Base-by-base conservation (phyloP, 805 yeast genomes). In the Priceomyces fermenticarens region DNA sequence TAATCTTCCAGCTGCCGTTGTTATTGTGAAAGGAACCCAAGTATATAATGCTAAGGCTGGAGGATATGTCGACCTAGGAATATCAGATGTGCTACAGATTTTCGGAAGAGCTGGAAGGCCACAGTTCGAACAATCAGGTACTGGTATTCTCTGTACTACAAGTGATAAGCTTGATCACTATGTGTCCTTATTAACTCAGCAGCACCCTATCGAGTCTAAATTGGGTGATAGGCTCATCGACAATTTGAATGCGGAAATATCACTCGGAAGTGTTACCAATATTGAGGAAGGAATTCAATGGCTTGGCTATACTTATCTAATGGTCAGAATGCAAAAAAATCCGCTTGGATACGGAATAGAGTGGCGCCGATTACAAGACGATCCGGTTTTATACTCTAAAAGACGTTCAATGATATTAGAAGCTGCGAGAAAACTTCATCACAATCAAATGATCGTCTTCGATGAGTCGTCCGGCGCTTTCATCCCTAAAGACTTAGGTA, bases 31-130 rank as follows among this genome's bases (percentile, higher is more conserved):
- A 55, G 99, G 99, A 0, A 93, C 99, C 0, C 96, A 91, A 56
- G 89, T 93, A 0, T 93, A 93, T 57, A 95, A 93, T 58, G 76
- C 98, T 0, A 88, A 90, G 58, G 85, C 84, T 39, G 99, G 99
- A 74, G 99, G 99, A 0, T 88, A 82, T 55, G 79, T 84, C 2
- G 99, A 93, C 57, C 69, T 95, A 30, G 98, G 98, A 1, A 91
- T 93, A 12, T 85, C 97, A 0, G 99, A 93, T 66, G 96, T 93
- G 30, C 85, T 95, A 46, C 99, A 93, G 69, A 93, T 93, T 49
- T 93, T 93, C 67, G 99, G 99, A 52, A 85, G 99, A 70, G 99
- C 99, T 20, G 99, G 99, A 66, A 81, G 99, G 65, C 99, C 99
- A 0, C 99, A 95, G 53, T 93, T 80, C 62, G 96, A 91, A 51